Conservation (phyloP, 2,329 filamentous ascomycete genomes). For the Fusarium acutatum region DNA sequence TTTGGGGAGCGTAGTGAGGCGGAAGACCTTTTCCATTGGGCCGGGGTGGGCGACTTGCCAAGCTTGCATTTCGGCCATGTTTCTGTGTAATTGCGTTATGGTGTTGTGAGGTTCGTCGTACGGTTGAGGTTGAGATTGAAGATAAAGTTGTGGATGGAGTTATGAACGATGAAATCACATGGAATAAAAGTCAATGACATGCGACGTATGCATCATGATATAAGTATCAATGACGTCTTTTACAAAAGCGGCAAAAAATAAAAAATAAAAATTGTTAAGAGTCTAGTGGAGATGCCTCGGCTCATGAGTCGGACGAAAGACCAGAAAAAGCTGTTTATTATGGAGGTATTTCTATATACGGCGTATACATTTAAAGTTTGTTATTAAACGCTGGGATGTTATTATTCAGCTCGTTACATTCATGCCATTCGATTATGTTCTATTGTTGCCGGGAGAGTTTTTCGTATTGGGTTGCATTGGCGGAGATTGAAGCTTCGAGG, state of each 20-base stretch:
- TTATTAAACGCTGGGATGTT: neutral
- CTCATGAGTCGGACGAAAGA: neutral
- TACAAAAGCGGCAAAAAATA: neutral
- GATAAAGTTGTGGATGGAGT: neutral
- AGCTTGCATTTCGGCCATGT: slow-evolving; percentile 39
- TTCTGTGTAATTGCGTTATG: neutral
- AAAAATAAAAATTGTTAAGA: neutral
- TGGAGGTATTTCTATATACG: neutral
- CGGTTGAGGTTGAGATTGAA: neutral
- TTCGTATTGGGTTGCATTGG: neutral
- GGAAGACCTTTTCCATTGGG: slow-evolving; percentile 34
- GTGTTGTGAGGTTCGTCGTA: neutral
- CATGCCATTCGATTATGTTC: neutral
- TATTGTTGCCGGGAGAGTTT: neutral
- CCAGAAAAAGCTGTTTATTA: neutral
- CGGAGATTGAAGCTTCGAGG: neutral
- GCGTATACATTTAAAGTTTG: neutral
- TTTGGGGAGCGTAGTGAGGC: slow-evolving; percentile 25
- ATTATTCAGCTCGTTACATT: neutral
- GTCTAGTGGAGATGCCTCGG: slow-evolving; percentile 25
- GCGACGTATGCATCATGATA: neutral
- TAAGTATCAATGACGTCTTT: slow-evolving; percentile 25
- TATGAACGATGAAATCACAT: neutral
- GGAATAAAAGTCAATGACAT: neutral
- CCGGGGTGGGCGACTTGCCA: slow-evolving; percentile 43